Conservation (phyloP, 139 green algal species). For the Chlamydomonas incerta region DNA sequence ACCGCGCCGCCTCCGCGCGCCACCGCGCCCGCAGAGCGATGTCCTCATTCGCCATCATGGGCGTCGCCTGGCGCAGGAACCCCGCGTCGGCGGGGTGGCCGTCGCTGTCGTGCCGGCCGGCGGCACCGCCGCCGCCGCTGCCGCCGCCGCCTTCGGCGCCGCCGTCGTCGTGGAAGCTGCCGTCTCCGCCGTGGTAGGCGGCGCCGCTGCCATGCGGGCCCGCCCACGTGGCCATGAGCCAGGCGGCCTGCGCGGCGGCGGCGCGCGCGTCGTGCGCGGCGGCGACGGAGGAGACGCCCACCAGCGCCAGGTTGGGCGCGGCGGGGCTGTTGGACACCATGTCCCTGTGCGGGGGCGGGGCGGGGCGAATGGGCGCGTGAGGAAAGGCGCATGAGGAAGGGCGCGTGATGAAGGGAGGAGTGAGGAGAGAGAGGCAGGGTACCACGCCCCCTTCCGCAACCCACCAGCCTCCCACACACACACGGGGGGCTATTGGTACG, state of each 20-base stretch:
- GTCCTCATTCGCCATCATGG: constrained; percentile 11
- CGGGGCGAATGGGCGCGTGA: neutral
- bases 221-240: constrained; percentile 25
- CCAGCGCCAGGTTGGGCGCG: constrained; percentile 28
- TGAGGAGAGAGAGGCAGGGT: too few relatives aligned
- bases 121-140: too few relatives aligned
- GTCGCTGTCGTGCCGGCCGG: too few relatives aligned
- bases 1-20: neutral
- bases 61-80: constrained; percentile 23
- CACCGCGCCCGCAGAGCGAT: neutral
- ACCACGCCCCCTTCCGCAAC: too few relatives aligned
- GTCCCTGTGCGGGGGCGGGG: constrained; percentile 6
- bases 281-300: neutral
- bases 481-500: too few relatives aligned
- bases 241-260: constrained; percentile 7
- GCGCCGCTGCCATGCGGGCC: neutral
- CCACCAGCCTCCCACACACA: too few relatives aligned
- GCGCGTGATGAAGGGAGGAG: too few relatives aligned
- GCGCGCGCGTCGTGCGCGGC: neutral
- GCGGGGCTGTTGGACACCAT: constrained; percentile 3
- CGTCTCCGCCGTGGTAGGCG: neutral
- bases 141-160: too few relatives aligned
- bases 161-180: neutral
- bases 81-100: neutral
- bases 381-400: too few relatives aligned